Evolutionary conservation across 176 grass and related monocot species (phyloP), one percentile per base, ranked within the genome.

Genomic region (Cocos nucifera): DNA sequence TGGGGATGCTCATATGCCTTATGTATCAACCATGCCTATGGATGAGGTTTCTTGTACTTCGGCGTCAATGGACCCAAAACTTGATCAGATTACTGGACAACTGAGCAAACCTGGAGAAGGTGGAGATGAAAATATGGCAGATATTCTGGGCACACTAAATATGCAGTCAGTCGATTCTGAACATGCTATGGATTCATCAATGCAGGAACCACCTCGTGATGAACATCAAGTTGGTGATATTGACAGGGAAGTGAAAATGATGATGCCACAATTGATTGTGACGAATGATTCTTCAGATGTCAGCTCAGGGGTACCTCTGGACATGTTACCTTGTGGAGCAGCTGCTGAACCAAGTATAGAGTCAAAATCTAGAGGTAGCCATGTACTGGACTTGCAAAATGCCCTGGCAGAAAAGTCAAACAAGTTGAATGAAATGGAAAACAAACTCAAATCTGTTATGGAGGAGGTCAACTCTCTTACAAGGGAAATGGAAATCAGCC

Each of bases 41-140:
- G 92, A 97, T 73, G 87, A 91, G 67, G 61, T 78, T 28, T 91
- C 87, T 66, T 91, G 83, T 17, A 97, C 84, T 66, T 91, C 87
- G 66, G 73, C 60, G 51, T 83, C 59, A 23, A 48, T 65, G 59
- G 72, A 82, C 68, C 49, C 73, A 65, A 66, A 70, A 16, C 49
- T 58, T 26, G 55, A 69, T 68, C 62, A 60, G 51, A 44, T 29
- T 14, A 62, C 67, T 56, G 78, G 86, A 64, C 72, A 78, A 21
- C 73, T 78, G 23, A 84, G 61, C 64, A 91, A 88, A 80, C 77
- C 80, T 62, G 66, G 70, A 62, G 92, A 97, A 82, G 81, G 92
- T 75, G 84, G 84, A 1, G 92, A 97, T 87, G 92, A 97, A 56
- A 97, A 88, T 68, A 97, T 97, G 92, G 75, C 79, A 2, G 81